phyloP scores from a whole-genome alignment of 495 filamentous ascomycete species.

The Podospora tetraspora region DNA sequence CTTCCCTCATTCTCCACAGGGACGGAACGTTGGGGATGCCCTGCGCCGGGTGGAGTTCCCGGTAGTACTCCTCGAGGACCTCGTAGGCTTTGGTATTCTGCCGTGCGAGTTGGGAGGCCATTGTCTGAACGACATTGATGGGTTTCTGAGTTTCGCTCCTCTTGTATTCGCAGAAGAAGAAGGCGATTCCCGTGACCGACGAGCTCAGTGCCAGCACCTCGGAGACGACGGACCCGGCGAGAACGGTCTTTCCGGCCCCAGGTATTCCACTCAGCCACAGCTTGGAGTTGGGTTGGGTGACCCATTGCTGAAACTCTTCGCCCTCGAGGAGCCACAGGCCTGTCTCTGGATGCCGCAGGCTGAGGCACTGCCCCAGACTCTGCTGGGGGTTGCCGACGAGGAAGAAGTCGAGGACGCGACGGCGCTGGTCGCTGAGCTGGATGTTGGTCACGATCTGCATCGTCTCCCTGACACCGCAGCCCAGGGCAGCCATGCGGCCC shows the following conservation, averaged over 20 bases:
- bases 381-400: conserved; percentile 20
- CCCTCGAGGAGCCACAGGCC: conserved; percentile 34
- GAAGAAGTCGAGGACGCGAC: conserved; percentile 28
- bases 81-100: conserved; percentile 33
- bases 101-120: conserved; percentile 30
- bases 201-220: conserved; percentile 9
- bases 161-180: conserved; percentile 42
- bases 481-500: background rate
- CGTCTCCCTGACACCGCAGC: background rate
- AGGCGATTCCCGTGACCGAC: conserved; percentile 26
- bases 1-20: conserved; percentile 6
- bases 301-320: conserved; percentile 28
- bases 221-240: conserved; percentile 27
- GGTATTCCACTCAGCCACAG: conserved; percentile 41
- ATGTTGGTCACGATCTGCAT: conserved; percentile 14
- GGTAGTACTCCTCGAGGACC: conserved; percentile 23
- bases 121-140: conserved; percentile 28
- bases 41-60: conserved; percentile 12
- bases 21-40: background rate
- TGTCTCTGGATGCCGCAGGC: conserved; percentile 31
- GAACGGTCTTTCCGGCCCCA: conserved; percentile 40
- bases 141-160: conserved; percentile 17
- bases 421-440: conserved; percentile 20
- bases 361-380: conserved; percentile 26
- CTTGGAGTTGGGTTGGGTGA: conserved; percentile 14